Evolutionary conservation across 2,329 filamentous ascomycete species (phyloP), one percentile per base, ranked within the genome.

Genomic region (Nothophaeocryptopus gaeumannii): DNA sequence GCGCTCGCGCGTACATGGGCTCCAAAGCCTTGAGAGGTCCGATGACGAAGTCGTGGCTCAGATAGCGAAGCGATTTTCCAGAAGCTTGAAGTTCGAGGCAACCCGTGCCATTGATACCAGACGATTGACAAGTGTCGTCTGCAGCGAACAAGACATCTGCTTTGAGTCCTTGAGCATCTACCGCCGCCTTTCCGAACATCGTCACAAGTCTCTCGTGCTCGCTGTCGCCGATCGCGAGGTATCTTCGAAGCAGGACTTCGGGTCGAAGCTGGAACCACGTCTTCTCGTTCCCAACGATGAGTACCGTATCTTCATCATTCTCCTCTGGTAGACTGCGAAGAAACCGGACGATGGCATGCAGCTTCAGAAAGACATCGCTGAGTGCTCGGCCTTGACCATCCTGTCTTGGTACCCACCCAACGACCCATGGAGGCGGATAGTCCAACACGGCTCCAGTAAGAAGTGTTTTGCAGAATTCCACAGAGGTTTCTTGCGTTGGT

Each of bases 191-290:
- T 8, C 42, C 26, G 38, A 38, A 48, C 11, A 40, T 13, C 14
- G 39, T 20, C 10, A 40, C 16, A 5, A 48, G 15, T 8, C 36
- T 34, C 33, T 39, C 13, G n/a, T 45, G 33, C 10, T 39, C 14
- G 12, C 20, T 33, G 30, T 46, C 33, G 14, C 45, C 44, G 12
- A 49, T 42, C 7, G 38, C 38, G 13, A 44, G 31, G 32, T 53
- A 56, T 5, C 53, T 46, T 16, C 40, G 35, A 2, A 56, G 15
- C 5, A 56, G 31, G 5, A 56, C 53, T n/a, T 56, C 53, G 0
- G 53, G 47, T n/a, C 50, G 42, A 3, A 53, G 36, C 26, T 56
- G 53, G 13, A 56, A 53, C 53, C 53, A 56, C 2, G 47, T 40
- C 2, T 43, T 45, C 1, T 39, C 11, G 16, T 56, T 56, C 11